phyloP scores from a whole-genome alignment of 1,139 yeast species.

The Taphrina pruni region DNA sequence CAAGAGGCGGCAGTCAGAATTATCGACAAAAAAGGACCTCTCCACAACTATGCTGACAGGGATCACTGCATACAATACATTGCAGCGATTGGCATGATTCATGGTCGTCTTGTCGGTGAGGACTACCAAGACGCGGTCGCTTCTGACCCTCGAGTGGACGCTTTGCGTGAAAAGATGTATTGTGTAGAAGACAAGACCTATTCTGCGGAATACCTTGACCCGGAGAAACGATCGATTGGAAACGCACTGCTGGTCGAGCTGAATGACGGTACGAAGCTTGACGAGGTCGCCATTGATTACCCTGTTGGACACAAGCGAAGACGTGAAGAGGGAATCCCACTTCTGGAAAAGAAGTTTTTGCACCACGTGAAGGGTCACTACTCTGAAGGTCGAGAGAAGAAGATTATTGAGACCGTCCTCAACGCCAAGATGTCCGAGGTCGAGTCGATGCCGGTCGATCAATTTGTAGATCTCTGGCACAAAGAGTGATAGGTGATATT shows the following conservation, averaged over 20 bases:
- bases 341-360: constrained; percentile 56
- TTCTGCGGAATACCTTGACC: constrained; percentile 62
- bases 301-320: constrained; percentile 66
- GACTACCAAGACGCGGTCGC: constrained; percentile 63
- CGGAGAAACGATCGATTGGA: constrained; percentile 63
- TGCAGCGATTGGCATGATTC: constrained; percentile 63
- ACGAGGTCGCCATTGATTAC: constrained; percentile 62
- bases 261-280: constrained; percentile 61
- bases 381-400: constrained; percentile 40
- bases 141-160: constrained; percentile 60
- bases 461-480: constrained; percentile 41
- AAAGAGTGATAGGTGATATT: constrained; percentile 19
- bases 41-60: constrained; percentile 66
- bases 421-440: constrained; percentile 36
- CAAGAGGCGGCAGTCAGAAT: constrained; percentile 67
- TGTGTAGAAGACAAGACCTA: constrained; percentile 60
- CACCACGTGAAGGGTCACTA: constrained; percentile 39
- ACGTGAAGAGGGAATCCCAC: constrained; percentile 65
- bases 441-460: constrained; percentile 35
- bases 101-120: constrained; percentile 63
- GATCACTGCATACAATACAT: constrained; percentile 69
- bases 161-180: constrained; percentile 60
- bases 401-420: constrained; percentile 39
- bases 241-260: constrained; percentile 60
- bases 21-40: constrained; percentile 64